Evolutionary conservation across 2,329 filamentous ascomycete species (phyloP), one percentile per base, ranked within the genome.

Genomic region (Hypomyces rosellus): DNA sequence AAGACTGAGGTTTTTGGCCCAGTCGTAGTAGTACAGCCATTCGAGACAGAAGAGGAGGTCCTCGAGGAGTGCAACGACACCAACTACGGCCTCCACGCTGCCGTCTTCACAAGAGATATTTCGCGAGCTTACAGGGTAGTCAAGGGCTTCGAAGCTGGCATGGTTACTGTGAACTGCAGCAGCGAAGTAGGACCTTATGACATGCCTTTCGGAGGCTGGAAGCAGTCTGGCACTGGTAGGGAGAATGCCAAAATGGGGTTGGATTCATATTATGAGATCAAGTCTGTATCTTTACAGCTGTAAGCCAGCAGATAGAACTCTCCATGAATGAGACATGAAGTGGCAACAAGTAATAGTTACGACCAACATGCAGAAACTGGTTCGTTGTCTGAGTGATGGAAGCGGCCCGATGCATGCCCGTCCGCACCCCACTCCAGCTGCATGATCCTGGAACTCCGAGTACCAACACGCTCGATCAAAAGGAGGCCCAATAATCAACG

Each of bases 141-240:
- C 34, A 72, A 72, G 50, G 76, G 73, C 33, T 73, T 80, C 44
- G 75, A 80, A 61, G 70, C 75, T 7, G 77, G 77, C 37, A 65
- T 63, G 61, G 65, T 68, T 16, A 67, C 65, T 61, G 61, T 69
- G 41, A 68, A 68, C 52, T 58, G 55, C 33, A 57, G 56, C 22
- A 58, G 60, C 46, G 55, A 59, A 48, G 48, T 53, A 13, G 54
- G 60, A 8, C 48, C 48, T 25, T 52, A 54, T 8, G 51, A 53
- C n/a, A 51, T 59, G 36, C 58, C 60, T 1, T 62, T 63, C 47
- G 63, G 63, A 16, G 78, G 78, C 43, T 76, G 82, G 9, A 84
- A 84, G 66, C 75, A 81, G 67, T 76, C 72, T 60, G 80, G 80
- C 3, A 80, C 80, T 61, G 77, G 78, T 0, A 64, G 76, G 13